Evolutionary conservation across 2,329 filamentous ascomycete species (phyloP).

Genomic region (Cercospora sp.): DNA sequence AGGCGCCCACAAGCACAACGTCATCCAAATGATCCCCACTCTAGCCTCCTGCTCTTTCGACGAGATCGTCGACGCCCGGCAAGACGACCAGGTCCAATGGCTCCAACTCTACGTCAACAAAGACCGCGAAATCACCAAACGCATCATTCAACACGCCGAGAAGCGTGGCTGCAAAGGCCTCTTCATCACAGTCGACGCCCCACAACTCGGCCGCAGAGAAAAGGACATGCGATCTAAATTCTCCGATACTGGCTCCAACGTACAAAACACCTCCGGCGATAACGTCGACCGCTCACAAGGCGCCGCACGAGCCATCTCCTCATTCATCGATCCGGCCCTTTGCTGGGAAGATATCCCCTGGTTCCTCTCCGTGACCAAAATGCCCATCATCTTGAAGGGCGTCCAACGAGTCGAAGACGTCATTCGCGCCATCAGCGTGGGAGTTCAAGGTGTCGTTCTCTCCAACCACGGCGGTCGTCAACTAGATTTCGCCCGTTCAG

Average conservation of each 20-base stretch:
- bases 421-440: constrained; percentile 70
- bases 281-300: constrained; percentile 84
- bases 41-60: constrained; percentile 96
- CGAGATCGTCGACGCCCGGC: constrained; percentile 85
- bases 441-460: constrained; percentile 83
- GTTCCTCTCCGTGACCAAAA: constrained; percentile 76
- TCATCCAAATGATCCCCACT: constrained; percentile 98
- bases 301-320: constrained; percentile 89
- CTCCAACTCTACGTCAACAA: constrained; percentile 88
- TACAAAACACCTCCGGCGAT: constrained; percentile 68
- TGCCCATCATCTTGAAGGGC: constrained; percentile 96
- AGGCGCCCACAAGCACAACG: constrained; percentile 79
- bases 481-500: constrained; percentile 86
- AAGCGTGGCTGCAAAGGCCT: constrained; percentile 87
- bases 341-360: constrained; percentile 86
- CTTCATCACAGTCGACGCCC: constrained; percentile 98
- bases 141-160: constrained; percentile 90
- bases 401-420: constrained; percentile 96
- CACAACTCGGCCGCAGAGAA: constrained; percentile 88
- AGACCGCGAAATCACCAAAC: constrained; percentile 83
- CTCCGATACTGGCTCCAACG: constrained; percentile 72
- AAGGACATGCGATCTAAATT: constrained; percentile 94
- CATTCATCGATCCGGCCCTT: constrained; percentile 92
- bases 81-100: constrained; percentile 87
- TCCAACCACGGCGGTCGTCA: constrained; percentile 96